Evolutionary conservation across 805 yeast species (phyloP).

Genomic region (Pichia paraexigua): DNA sequence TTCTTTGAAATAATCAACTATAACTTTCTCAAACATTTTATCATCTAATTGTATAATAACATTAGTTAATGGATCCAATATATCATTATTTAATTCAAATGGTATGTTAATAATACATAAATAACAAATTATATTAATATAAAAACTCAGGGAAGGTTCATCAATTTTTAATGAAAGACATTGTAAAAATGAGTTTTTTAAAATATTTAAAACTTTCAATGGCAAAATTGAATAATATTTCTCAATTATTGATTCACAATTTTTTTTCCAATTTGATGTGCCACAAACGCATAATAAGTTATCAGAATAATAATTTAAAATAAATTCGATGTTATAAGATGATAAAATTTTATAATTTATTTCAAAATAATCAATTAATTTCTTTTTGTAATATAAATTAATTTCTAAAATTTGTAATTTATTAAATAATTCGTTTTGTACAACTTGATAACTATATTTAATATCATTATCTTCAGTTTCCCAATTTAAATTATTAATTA

Average conservation of each 20-base stretch:
- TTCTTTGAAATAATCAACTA: conserved; percentile 2
- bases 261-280: conserved; percentile 43
- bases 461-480: neutral
- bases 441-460: neutral
- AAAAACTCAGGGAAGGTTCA: conserved; percentile 9
- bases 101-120: conserved; percentile 10
- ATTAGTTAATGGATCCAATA: conserved; percentile 4
- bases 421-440: conserved; percentile 15
- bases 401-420: conserved; percentile 12
- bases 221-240: conserved; percentile 31
- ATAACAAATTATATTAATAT: conserved; percentile 14
- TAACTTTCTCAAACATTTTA: conserved; percentile 1
- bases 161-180: conserved; percentile 15
- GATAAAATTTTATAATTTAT: conserved; percentile 13
- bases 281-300: conserved; percentile 49
- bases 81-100: conserved; percentile 6
- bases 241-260: conserved; percentile 36
- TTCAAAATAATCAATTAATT: conserved; percentile 16
- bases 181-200: conserved; percentile 14
- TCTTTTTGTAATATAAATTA: conserved; percentile 4
- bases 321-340: conserved; percentile 21
- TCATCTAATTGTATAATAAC: conserved; percentile 6
- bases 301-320: conserved; percentile 40
- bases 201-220: conserved; percentile 15
- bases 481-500: conserved; percentile 6